A percentile compares a stretch with the other conserved stretches of the same genome.
phyloP scores from a whole-genome alignment of 23 red algal genomes.

The Gracilariopsis chorda region DNA sequence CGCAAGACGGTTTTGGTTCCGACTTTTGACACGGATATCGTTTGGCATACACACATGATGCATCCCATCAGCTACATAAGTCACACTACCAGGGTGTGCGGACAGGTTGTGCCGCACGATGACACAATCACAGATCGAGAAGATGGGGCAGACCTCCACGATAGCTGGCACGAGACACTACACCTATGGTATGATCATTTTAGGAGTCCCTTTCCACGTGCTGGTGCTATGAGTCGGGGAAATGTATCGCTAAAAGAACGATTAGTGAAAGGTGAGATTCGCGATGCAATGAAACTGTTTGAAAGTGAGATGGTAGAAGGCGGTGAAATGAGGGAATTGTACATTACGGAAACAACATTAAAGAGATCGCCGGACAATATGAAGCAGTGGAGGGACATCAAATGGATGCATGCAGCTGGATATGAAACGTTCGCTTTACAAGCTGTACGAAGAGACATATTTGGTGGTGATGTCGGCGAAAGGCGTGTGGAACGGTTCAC shows the following conservation, averaged over 20 bases:
- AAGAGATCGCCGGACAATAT: neutral
- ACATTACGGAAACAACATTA: neutral
- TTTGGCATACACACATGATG: conserved; percentile 66
- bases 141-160: neutral
- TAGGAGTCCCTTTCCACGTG: neutral
- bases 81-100: neutral
- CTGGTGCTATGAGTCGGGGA: conserved; percentile 14
- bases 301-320: neutral
- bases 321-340: neutral
- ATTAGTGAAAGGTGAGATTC: neutral
- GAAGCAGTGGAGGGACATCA: neutral
- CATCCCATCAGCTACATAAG: neutral
- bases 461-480: too few species aligned
- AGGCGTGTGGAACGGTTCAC: too few species aligned
- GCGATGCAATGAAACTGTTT: neutral
- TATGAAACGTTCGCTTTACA: too few species aligned
- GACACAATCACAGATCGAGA: conserved; percentile 22
- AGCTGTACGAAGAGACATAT: too few species aligned
- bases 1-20: neutral
- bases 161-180: conserved; percentile 17
- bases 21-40: conserved; percentile 50
- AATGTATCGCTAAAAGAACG: neutral
- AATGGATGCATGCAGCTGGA: neutral
- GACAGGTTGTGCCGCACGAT: conserved; percentile 17
- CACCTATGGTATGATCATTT: neutral